Evolutionary conservation across 192 early-diverging fungal species (phyloP).

Genomic region (Coemansia sp.): DNA sequence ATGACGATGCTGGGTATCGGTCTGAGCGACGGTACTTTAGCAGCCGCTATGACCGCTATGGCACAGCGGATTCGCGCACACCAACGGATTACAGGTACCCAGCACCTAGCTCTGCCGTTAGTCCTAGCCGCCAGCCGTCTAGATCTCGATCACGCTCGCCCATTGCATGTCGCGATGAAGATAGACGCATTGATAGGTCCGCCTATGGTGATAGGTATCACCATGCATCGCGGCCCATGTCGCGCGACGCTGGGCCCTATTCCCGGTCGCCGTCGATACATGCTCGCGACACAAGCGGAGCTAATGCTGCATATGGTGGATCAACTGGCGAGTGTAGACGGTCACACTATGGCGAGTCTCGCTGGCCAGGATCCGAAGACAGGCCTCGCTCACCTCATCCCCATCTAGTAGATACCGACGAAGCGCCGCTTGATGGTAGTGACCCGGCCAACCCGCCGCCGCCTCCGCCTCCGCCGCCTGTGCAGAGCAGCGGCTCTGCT

Average conservation of each 20-base stretch:
- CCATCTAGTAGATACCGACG: not conserved
- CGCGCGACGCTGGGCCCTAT: conserved; percentile 6
- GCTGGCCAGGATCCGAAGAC: conserved; percentile 5
- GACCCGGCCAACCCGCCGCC: conserved; percentile 7
- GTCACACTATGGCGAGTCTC: conserved; percentile 14
- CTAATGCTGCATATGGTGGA: not conserved
- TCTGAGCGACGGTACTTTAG: conserved; percentile 28
- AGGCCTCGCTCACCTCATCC: not conserved
- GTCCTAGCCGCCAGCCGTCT: conserved; percentile 4
- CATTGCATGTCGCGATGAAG: conserved; percentile 5
- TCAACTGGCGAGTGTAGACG: not conserved
- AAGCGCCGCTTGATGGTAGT: not conserved
- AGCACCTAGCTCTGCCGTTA: not conserved
- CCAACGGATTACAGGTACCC: not conserved
- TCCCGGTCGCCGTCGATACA: conserved; percentile 22
- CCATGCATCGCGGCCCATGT: conserved; percentile 7
- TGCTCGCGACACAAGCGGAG: conserved; percentile 6
- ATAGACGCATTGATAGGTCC: conserved; percentile 2
- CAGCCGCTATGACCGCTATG: conserved; percentile 28
- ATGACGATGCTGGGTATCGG: conserved; percentile 23
- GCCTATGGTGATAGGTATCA: conserved; percentile 17
- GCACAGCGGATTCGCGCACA: not conserved
- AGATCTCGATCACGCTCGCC: conserved; percentile 36
- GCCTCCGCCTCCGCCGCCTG: conserved; percentile 27
- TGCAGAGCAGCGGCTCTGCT: not conserved